Percentiles rank a stretch among this genome's conserved stretches.
These are phyloP conservation scores for Leccinum ochraceum DNA, from an alignment of 768 basidiomycete genomes.

Conservation along the genomic window DNA sequence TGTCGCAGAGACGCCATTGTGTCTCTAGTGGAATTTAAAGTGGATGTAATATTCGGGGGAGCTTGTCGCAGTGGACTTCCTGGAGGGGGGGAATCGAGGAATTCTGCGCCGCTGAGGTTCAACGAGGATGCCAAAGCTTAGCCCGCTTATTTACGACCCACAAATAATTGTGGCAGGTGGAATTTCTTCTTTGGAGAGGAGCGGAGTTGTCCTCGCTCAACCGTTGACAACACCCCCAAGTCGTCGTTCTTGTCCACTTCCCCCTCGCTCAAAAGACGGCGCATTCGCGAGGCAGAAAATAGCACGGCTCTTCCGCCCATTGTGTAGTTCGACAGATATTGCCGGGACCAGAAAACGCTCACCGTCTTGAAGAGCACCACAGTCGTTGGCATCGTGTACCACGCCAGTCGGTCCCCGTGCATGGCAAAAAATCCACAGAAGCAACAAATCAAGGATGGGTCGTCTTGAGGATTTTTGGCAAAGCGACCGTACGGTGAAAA, in stretches of 20 bases:
- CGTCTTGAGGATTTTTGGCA: constrained; percentile 14
- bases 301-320: constrained; percentile 15
- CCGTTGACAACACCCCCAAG: neutral
- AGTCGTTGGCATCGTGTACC: constrained; percentile 1
- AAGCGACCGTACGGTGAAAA: constrained; percentile 28
- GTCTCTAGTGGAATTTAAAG: no score
- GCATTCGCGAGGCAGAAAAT: neutral
- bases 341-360: constrained; percentile 1
- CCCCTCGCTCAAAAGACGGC: neutral
- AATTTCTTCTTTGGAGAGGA: constrained; percentile 8
- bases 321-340: neutral
- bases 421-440: constrained; percentile 9
- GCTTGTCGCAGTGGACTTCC: neutral
- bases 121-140: constrained; percentile 1
- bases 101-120: constrained; percentile 4
- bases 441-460: constrained; percentile 2
- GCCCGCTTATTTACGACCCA: neutral
- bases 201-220: constrained; percentile 21
- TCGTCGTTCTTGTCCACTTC: neutral
- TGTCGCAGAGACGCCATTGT: neutral
- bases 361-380: constrained; percentile 15
- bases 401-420: neutral
- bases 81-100: neutral
- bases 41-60: no score
- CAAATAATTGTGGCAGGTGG: constrained; percentile 15